Base-by-base conservation (phyloP, 345 rosid genomes). In the Lumnitzera littorea region DNA sequence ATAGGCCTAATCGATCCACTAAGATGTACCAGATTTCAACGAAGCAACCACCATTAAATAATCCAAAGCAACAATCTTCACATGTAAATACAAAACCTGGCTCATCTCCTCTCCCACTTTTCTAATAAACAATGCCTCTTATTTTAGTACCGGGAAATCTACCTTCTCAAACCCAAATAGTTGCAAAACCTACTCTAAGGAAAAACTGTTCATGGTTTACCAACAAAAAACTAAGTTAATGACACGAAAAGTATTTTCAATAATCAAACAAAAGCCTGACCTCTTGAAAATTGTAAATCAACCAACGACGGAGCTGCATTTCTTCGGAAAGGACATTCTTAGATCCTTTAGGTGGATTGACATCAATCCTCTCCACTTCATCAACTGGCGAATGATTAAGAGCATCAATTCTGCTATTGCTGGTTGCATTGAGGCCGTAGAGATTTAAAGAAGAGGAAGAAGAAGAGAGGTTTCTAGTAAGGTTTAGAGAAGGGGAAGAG, bases 21-120 rank as follows among this genome's bases (percentile, higher is more conserved):
- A 7, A 36, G 43, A 36, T 9, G 7, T 36, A 36, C 43, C 43
- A 5, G 43, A 36, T 1, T 36, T 1, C 43, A 36, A 36, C 0
- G 7, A 36, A 36, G 43, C 43, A 36, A 36, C 11, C 11, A 36
- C 43, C 43, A 36, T 9, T 36, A 20, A 20, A 1, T 4, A 9
- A 27, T 29, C 43, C 43, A 36, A 36, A 36, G 43, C 43, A 36
- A 36, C 43, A 36, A 36, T 36, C 43, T 36, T 36, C 7, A 36
- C 43, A 36, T 36, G 13, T 12, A 58, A 57, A 54, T 25, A 2
- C 62, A 66, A n/a, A 67, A 92, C 96, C 86, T 92, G 91, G 71
- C 84, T 80, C 64, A 94, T 89, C 82, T 94, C 96, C 63, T 94
- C 97, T 24, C 99, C 99, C 23, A 91, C 89, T 79, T 92, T 92